Evolutionary conservation across 495 filamentous ascomycete species (phyloP).

Genomic region (Penicillium bovifimosum): DNA sequence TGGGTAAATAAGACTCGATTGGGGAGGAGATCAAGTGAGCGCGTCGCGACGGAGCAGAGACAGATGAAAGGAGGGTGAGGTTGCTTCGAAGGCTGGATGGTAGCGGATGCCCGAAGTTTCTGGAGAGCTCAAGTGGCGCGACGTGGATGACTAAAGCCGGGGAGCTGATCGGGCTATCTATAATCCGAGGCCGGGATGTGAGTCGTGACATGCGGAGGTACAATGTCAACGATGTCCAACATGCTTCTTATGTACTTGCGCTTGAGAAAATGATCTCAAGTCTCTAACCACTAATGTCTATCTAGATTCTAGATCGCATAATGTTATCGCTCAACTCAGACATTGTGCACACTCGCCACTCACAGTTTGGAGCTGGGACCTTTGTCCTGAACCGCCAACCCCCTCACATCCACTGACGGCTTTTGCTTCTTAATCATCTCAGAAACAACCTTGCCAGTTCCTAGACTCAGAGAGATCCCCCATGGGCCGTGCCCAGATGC

Average conservation of each 20-base stretch:
- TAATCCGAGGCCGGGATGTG: constrained; percentile 3
- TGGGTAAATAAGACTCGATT: background rate
- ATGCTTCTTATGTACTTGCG: background rate
- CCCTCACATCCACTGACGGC: constrained; percentile 46
- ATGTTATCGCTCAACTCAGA: background rate
- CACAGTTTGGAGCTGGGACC: background rate
- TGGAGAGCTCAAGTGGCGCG: constrained; percentile 35
- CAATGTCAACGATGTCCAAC: too few relatives aligned
- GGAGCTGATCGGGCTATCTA: constrained; percentile 15
- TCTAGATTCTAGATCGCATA: background rate
- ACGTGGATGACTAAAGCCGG: constrained; percentile 28
- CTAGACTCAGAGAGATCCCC: constrained; percentile 59
- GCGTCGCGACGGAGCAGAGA: background rate
- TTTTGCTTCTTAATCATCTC: constrained; percentile 53
- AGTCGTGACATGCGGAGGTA: too few relatives aligned
- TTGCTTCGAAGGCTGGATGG: constrained; percentile 15
- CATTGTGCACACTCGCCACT: background rate
- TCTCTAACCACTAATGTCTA: background rate
- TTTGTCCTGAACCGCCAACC: constrained; percentile 29
- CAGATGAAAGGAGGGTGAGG: constrained; percentile 1
- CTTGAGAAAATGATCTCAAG: background rate
- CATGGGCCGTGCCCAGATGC: constrained; percentile 70
- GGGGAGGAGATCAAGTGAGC: too few relatives aligned
- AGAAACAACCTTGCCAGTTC: constrained; percentile 61
- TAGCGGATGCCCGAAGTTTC: constrained; percentile 37